Evolutionary conservation across 768 basidiomycete species (phyloP), one percentile per base, ranked within the genome.

Genomic region (Pleurotus platypus): DNA sequence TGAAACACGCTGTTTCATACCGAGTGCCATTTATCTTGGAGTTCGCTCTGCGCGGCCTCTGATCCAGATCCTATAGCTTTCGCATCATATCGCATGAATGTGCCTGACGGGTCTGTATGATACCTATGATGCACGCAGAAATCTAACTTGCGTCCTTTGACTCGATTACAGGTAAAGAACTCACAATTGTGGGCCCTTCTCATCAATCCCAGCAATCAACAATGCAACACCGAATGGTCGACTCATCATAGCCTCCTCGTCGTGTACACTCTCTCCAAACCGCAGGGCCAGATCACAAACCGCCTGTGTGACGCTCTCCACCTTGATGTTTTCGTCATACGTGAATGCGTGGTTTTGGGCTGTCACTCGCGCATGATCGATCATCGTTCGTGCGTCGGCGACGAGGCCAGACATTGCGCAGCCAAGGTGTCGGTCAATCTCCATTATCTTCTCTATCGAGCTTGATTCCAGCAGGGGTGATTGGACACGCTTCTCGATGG

Each of bases 371-470:
- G 97, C 97, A 69, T 99, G 97, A 82, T 99, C 97, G 72, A 99
- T 92, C 92, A 99, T 99, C 48, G 97, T 99, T 61, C 97, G 86
- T 46, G 97, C 96, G 74, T 99, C 97, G 56, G 97, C 96, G 56
- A 94, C 97, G 60, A 99, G 82, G 30, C 91, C 91, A 46, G 93
- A 95, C 95, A 98, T 98, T 57, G 97, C 97, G 64, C 95, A 98
- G 8, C 94, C 97, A 58, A 99, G 85, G 75, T 99, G 97, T 11
- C 72, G 62, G 75, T 98, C 97, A 66, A 99, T 98, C 77, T 99
- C 97, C 96, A 99, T 98, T 70, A 98, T 98, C 80, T 98, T 98
- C 72, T 99, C 96, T 67, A 99, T 94, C 56, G 94, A 95, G 61
- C 84, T 89, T 40, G 94, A 86, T 76, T 98, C 97, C 66, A 98